Percentiles rank a stretch among this genome's conserved stretches.
Conservation (phyloP, 164 flowering plant genomes). For the Vitis rupestris region DNA sequence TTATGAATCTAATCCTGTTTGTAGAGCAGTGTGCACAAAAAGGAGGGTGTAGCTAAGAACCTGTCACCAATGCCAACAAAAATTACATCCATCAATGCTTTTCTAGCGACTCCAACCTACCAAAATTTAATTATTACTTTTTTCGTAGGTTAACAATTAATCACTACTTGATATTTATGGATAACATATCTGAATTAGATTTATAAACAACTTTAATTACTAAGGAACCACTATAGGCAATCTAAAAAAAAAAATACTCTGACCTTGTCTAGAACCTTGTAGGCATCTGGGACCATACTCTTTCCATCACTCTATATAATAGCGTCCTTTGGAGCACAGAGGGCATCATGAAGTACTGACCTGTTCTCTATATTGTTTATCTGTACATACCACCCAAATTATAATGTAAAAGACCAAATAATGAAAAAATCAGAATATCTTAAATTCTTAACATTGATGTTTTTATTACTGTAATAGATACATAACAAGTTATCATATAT, state of each 20-base stretch:
- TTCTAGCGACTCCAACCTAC: no score
- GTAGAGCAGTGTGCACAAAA: conserved; percentile 97
- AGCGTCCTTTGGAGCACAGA: conserved; percentile 79
- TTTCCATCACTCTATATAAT: conserved; percentile 75
- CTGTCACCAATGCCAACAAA: conserved; percentile 91
- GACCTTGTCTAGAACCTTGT: conserved; percentile 92
- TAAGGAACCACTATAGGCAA: conserved; percentile 86
- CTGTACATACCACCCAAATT: conserved; percentile 31
- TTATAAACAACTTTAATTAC: conserved; percentile 31
- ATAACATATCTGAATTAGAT: conserved; percentile 4
- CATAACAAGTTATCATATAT: no score
- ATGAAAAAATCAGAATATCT: no score
- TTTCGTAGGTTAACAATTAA: no score
- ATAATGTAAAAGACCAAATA: neutral
- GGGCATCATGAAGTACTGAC: conserved; percentile 93
- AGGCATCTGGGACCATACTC: conserved; percentile 92
- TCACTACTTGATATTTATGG: conserved; percentile 1
- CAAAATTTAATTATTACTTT: no score
- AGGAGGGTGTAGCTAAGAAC: conserved; percentile 74
- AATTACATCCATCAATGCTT: conserved; percentile 62
- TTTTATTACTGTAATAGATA: no score
- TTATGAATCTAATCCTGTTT: conserved; percentile 54
- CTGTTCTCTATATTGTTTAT: conserved; percentile 90
- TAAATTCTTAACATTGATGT: no score
- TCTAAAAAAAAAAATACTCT: conserved; percentile 64